These are phyloP conservation scores for Suhomyces guaymorum DNA, from an alignment of 1,139 yeast species.

Conservation along the genomic window DNA sequence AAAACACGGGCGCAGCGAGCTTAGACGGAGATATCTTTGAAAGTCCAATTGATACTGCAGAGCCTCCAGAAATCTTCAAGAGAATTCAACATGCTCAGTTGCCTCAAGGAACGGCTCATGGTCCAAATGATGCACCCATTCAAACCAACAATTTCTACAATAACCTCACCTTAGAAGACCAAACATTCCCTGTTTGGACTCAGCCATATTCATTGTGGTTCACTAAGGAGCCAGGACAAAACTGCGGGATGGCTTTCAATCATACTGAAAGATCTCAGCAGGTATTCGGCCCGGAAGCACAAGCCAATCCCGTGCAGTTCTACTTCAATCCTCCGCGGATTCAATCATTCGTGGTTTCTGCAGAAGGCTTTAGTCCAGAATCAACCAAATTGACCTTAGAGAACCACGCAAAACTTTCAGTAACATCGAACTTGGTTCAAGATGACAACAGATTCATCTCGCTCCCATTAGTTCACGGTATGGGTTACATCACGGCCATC, in stretches of 20 bases:
- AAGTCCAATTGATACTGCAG: constrained; percentile 27
- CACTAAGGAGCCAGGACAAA: constrained; percentile 40
- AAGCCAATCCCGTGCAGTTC: constrained; percentile 39
- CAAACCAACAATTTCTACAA: constrained; percentile 50
- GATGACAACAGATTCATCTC: constrained; percentile 24
- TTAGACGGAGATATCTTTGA: constrained; percentile 17
- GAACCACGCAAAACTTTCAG: constrained; percentile 39
- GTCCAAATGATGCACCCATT: constrained; percentile 30
- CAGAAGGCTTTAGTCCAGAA: constrained; percentile 26
- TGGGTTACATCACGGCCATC: constrained; percentile 69
- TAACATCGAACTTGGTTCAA: constrained; percentile 26
- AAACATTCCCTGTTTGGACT: constrained; percentile 50
- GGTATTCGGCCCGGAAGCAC: constrained; percentile 48
- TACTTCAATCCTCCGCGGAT: constrained; percentile 51
- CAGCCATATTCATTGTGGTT: constrained; percentile 50
- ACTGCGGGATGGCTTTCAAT: constrained; percentile 44
- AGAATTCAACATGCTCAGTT: constrained; percentile 27
- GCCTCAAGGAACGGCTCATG: constrained; percentile 33
- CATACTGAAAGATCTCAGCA: constrained; percentile 44
- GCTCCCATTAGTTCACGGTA: constrained; percentile 53
- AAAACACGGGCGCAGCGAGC: too few species aligned
- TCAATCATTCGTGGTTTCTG: constrained; percentile 44
- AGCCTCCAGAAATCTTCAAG: constrained; percentile 31
- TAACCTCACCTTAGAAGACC: constrained; percentile 45
- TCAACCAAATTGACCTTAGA: constrained; percentile 26